phyloP scores from a whole-genome alignment of 2,329 filamentous ascomycete genomes.

The Paecilomyces variotii region DNA sequence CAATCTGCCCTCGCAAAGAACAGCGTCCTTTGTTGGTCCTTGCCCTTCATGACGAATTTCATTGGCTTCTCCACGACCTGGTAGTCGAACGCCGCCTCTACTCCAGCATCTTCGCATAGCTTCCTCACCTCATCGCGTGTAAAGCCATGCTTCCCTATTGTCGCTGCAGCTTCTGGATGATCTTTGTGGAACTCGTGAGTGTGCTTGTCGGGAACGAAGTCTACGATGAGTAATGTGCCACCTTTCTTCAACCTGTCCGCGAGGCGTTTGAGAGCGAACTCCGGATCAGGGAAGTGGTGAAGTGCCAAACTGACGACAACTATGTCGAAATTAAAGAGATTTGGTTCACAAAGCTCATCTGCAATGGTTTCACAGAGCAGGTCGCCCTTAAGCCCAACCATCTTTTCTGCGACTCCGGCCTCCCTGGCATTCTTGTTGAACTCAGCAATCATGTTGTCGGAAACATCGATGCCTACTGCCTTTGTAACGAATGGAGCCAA shows the following conservation, averaged over 20 bases:
- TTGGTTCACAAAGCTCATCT: constrained; percentile 48
- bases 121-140: constrained; percentile 48
- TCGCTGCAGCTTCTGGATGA: constrained; percentile 36
- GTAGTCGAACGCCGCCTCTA: constrained; percentile 50
- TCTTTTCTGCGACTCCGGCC: constrained; percentile 44
- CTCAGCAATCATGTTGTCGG: constrained; percentile 59
- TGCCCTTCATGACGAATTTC: constrained; percentile 30
- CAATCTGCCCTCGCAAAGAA: constrained; percentile 26
- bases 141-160: constrained; percentile 61
- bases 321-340: constrained; percentile 64
- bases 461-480: constrained; percentile 62
- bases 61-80: constrained; percentile 46
- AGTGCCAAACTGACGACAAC: constrained; percentile 55
- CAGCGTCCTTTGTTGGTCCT: constrained; percentile 16
- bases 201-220: constrained; percentile 52
- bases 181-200: constrained; percentile 11
- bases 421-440: constrained; percentile 57
- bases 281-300: constrained; percentile 61
- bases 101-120: constrained; percentile 58
- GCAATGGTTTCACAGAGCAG: constrained; percentile 47
- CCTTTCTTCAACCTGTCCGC: constrained; percentile 56
- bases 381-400: constrained; percentile 52
- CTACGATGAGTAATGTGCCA: constrained; percentile 60
- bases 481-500: constrained; percentile 56
- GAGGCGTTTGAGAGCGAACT: constrained; percentile 50